phyloP scores from a whole-genome alignment of 306 rosid species.

The Castanea crenata region DNA sequence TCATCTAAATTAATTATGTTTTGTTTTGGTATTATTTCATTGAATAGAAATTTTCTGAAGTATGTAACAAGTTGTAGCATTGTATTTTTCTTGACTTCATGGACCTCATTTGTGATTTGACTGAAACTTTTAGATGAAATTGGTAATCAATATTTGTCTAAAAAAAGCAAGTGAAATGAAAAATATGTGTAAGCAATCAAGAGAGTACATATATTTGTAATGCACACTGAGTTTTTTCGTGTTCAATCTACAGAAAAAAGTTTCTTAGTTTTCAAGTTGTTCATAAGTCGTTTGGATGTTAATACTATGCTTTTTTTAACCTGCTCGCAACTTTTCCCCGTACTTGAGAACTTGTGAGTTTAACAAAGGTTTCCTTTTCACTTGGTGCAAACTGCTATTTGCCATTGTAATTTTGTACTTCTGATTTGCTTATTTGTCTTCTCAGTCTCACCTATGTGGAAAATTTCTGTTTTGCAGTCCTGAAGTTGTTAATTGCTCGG shows the following conservation, averaged over 20 bases:
- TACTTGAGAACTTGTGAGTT: neutral
- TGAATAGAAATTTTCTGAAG: neutral
- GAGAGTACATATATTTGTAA: neutral
- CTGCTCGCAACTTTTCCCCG: neutral
- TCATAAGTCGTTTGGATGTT: neutral
- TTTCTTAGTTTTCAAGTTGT: no score
- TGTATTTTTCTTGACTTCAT: neutral
- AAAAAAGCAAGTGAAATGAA: neutral
- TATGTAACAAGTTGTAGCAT: neutral
- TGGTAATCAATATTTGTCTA: neutral
- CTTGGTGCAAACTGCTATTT: neutral
- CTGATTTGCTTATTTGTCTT: neutral
- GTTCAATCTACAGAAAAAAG: no score
- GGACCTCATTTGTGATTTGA: neutral
- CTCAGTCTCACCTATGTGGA: neutral
- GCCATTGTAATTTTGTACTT: neutral
- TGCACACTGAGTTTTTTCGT: neutral
- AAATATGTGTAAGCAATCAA: neutral
- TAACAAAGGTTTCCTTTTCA: neutral
- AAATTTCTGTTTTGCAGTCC: slow-evolving; percentile 69
- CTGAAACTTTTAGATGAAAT: neutral
- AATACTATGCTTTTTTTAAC: neutral
- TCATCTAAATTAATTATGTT: neutral
- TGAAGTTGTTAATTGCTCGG: slow-evolving; percentile 91
- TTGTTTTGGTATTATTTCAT: neutral